These are phyloP conservation scores for Thielaviopsis ethacetica DNA, from an alignment of 2,329 filamentous ascomycete genomes.

Conservation along the genomic window DNA sequence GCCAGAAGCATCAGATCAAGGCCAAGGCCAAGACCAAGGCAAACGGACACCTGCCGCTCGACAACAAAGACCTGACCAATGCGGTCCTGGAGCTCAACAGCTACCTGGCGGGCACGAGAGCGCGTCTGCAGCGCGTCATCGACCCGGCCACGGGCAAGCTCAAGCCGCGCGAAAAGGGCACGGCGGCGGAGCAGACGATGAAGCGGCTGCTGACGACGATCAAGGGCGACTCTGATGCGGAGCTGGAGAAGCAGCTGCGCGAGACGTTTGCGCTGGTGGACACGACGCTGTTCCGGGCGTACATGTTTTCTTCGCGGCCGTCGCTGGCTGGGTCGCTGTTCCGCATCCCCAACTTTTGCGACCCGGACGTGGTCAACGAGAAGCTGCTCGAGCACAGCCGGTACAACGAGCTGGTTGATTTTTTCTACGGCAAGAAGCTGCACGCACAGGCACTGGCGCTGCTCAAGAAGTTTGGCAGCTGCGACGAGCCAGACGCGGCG, in stretches of 20 bases:
- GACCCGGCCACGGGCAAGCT: conserved; percentile 46
- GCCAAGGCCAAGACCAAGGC: conserved; percentile 25
- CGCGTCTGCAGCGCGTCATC: conserved; percentile 43
- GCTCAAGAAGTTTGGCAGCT: conserved; percentile 62
- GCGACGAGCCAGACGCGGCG: conserved; percentile 31
- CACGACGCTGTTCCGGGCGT: conserved; percentile 82
- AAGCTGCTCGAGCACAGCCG: conserved; percentile 75
- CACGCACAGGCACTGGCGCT: conserved; percentile 76
- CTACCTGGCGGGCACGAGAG: conserved; percentile 75
- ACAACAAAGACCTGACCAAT: conserved; percentile 69
- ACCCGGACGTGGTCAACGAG: conserved; percentile 87
- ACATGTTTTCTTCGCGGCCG: conserved; percentile 84
- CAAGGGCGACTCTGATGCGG: conserved; percentile 31
- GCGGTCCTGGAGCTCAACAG: conserved; percentile 72
- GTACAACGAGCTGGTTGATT: conserved; percentile 92
- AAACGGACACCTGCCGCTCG: conserved; percentile 36
- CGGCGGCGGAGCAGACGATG: conserved; percentile 30
- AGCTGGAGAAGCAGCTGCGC: conserved; percentile 56
- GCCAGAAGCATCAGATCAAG: conserved; percentile 24
- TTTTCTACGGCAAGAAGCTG: conserved; percentile 86
- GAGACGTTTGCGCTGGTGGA: conserved; percentile 74
- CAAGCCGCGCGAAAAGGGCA: conserved; percentile 30
- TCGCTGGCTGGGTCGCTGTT: conserved; percentile 77
- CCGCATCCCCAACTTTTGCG: conserved; percentile 92
- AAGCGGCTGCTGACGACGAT: conserved; percentile 36